Conservation (phyloP, 768 basidiomycete genomes). For the Pholiota conissans region DNA sequence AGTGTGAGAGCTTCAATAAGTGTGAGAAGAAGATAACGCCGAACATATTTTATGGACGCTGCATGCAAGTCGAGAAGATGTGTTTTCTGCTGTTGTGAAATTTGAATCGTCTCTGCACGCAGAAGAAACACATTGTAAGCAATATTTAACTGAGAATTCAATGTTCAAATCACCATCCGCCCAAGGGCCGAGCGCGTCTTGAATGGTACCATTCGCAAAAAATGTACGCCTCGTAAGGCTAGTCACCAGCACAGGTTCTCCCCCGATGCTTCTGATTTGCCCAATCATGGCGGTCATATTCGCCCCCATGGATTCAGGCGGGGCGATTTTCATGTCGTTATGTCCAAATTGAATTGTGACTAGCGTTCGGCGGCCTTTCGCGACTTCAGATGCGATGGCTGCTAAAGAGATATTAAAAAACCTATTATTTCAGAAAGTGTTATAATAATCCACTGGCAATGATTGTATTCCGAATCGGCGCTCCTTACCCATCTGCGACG, state of each 20-base stretch:
- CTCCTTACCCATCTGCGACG: conserved; percentile 33
- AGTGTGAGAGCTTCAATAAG: neutral
- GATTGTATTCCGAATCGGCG: too few species aligned
- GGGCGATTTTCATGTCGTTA: conserved; percentile 41
- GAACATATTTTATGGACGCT: conserved; percentile 35
- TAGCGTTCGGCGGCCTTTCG: conserved; percentile 32
- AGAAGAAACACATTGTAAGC: neutral
- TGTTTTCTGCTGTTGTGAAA: conserved; percentile 33
- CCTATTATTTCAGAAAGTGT: conserved; percentile 12
- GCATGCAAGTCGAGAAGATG: conserved; percentile 40
- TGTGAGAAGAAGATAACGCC: neutral
- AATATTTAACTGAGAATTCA: neutral
- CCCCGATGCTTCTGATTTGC: conserved; percentile 35
- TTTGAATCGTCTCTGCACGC: conserved; percentile 31
- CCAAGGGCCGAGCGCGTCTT: conserved; percentile 37
- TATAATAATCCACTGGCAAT: neutral
- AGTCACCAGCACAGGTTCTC: conserved; percentile 41
- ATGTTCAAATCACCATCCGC: conserved; percentile 28
- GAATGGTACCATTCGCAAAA: conserved; percentile 33
- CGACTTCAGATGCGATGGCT: conserved; percentile 32
- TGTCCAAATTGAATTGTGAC: conserved; percentile 46
- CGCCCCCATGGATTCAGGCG: conserved; percentile 43
- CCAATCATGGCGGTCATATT: conserved; percentile 41
- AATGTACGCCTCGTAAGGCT: conserved; percentile 39
- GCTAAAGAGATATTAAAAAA: conserved; percentile 36